phyloP scores from a whole-genome alignment of 805 yeast genomes.

The Candida vartiovaarae region DNA sequence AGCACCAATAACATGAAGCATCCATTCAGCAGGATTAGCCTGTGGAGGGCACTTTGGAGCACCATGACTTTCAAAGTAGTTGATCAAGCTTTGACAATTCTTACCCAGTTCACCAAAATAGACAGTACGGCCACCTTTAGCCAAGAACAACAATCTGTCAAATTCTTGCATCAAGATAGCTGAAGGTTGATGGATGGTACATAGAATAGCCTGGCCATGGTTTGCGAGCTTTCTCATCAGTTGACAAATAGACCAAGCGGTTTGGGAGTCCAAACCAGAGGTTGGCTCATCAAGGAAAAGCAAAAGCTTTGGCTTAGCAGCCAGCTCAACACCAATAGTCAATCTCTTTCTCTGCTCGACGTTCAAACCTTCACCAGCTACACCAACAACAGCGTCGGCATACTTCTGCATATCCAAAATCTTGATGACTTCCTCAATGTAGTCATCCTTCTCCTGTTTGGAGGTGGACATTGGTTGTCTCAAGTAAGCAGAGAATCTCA shows the following conservation, averaged over 20 bases:
- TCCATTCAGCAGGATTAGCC: conserved; percentile 87
- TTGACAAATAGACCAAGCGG: conserved; percentile 60
- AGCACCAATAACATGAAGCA: conserved; percentile 80
- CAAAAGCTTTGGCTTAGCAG: conserved; percentile 54
- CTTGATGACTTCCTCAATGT: conserved; percentile 58
- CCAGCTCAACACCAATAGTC: conserved; percentile 63
- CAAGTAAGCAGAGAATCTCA: conserved; percentile 56
- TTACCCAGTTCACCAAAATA: conserved; percentile 69
- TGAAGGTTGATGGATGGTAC: conserved; percentile 84
- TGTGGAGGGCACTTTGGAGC: conserved; percentile 58
- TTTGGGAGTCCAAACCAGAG: conserved; percentile 62
- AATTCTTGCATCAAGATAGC: conserved; percentile 72
- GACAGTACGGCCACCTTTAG: conserved; percentile 65
- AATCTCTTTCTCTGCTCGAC: conserved; percentile 61
- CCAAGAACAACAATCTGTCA: conserved; percentile 65
- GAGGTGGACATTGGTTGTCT: conserved; percentile 55
- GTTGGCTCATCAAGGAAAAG: conserved; percentile 63
- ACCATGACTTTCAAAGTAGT: conserved; percentile 61
- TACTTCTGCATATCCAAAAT: conserved; percentile 57
- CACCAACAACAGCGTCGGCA: conserved; percentile 70
- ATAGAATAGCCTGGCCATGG: conserved; percentile 62
- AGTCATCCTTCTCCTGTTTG: conserved; percentile 48
- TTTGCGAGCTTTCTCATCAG: conserved; percentile 52
- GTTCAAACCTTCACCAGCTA: conserved; percentile 62
- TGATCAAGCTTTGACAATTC: conserved; percentile 45